phyloP scores from a whole-genome alignment of 2,329 filamentous ascomycete species.

The Atkinsonella hypoxylon region DNA sequence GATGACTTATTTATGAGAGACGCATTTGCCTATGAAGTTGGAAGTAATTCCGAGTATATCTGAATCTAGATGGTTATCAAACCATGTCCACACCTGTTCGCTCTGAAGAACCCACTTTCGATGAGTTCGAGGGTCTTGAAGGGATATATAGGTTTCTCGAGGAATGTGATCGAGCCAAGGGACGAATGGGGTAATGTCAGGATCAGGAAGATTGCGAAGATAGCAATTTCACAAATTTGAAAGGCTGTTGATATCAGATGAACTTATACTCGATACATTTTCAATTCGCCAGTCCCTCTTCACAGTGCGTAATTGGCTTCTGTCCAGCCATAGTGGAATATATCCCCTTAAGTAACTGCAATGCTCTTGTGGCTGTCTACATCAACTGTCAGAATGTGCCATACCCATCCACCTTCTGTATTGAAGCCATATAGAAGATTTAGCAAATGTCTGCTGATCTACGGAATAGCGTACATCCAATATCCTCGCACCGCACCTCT shows the following conservation, averaged over 20 bases:
- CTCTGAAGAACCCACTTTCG: slow-evolving; percentile 31
- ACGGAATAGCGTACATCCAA: neutral
- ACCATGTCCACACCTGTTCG: slow-evolving; percentile 37
- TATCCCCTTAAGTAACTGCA: neutral
- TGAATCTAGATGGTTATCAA: slow-evolving; percentile 35
- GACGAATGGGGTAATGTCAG: slow-evolving; percentile 18
- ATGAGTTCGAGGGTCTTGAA: slow-evolving; percentile 42
- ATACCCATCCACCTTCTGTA: too few relatives aligned
- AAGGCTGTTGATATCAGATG: neutral
- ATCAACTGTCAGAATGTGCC: too few relatives aligned
- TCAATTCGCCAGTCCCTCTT: neutral
- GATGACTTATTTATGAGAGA: slow-evolving; percentile 26
- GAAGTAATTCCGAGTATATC: slow-evolving; percentile 37
- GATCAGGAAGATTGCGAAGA: neutral
- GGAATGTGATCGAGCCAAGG: slow-evolving; percentile 38
- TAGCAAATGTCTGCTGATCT: neutral
- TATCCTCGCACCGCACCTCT: neutral
- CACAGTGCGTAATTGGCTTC: neutral
- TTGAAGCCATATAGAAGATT: too few relatives aligned
- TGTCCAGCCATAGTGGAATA: neutral
- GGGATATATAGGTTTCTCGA: slow-evolving; percentile 47
- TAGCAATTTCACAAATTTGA: neutral
- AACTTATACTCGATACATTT: slow-evolving; percentile 13
- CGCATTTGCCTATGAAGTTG: slow-evolving; percentile 30
- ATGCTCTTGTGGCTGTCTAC: neutral